Evolutionary conservation across 2,329 filamentous ascomycete genomes (phyloP), one percentile per base, ranked within the genome.

Genomic region (Neospermospora avenae): DNA sequence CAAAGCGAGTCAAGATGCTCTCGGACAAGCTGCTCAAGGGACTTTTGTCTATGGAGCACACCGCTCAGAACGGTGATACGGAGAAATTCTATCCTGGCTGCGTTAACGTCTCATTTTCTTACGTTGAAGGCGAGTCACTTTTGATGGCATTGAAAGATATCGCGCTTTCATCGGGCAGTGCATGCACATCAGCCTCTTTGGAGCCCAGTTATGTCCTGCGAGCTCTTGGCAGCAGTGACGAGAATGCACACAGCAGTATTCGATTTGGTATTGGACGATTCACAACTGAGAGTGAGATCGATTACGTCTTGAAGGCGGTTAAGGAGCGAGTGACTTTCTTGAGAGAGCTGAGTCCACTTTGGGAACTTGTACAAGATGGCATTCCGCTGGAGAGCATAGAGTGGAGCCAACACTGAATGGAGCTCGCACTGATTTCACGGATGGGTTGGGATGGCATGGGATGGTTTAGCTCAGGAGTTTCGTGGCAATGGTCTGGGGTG

Each of bases 81-180:
- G 77, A 88, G 4, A 82, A 85, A 55, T 96, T 96, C 75, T 99
- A 99, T 74, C 92, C 95, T 1, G 95, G 95, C 64, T 99, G 95
- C 70, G 93, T 99, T 63, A 99, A 99, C 75, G 90, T 99, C 11
- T 99, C 95, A 0, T 99, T 99, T 72, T 93, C 95, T 35, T 99
- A 99, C 71, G 92, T 99, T 4, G 95, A 99, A 77, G 95, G 95
- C 67, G 95, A 99, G 77, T 98, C 95, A 2, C 87, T 99, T 1
- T 83, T 99, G 65, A 99, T 99, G 95, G 95, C 95, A 0, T 79
- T 99, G 48, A 99, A 99, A 77, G 95, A 99, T 69, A 97, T 99
- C 75, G 95, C 95, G 0, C 80, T 99, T 37, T 98, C 93, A 6
- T 99, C 95, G 0, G 95, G 95, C 59, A 97, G 92, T 71, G 95